A percentile compares a stretch with the other conserved stretches of the same genome.
Evolutionary conservation across 495 filamentous ascomycete genomes (phyloP).

Genomic region (Xylona heveae): DNA sequence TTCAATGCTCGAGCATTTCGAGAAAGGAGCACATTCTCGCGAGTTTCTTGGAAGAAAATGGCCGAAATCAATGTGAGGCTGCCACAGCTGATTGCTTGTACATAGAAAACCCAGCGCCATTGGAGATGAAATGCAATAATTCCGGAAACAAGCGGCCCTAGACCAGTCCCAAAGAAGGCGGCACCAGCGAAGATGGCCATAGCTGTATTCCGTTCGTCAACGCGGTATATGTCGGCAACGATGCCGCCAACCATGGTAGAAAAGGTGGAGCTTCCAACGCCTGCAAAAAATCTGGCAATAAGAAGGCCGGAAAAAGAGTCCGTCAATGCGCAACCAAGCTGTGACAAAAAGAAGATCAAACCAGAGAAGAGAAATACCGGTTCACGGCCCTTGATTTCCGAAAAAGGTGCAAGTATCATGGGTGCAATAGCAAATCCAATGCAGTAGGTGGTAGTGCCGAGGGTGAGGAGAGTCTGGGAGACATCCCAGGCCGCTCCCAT

Average conservation of each 20-base stretch:
- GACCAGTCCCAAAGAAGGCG: slow-evolving; percentile 61
- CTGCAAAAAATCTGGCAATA: slow-evolving; percentile 53
- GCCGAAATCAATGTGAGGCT: slow-evolving; percentile 33
- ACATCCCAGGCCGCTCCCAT: slow-evolving; percentile 42
- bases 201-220: slow-evolving; percentile 60
- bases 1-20: slow-evolving; percentile 58
- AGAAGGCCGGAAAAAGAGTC: slow-evolving; percentile 50
- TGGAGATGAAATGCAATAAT: slow-evolving; percentile 41
- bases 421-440: slow-evolving; percentile 67
- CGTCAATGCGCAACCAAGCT: slow-evolving; percentile 61
- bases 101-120: slow-evolving; percentile 86
- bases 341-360: slow-evolving; percentile 20
- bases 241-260: slow-evolving; percentile 87
- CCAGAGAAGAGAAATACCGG: neutral
- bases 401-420: slow-evolving; percentile 80
- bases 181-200: slow-evolving; percentile 71
- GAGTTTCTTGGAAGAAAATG: slow-evolving; percentile 59
- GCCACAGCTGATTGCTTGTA: slow-evolving; percentile 52
- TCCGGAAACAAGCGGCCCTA: slow-evolving; percentile 53
- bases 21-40: slow-evolving; percentile 62
- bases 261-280: slow-evolving; percentile 60
- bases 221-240: slow-evolving; percentile 70
- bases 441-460: slow-evolving; percentile 72
- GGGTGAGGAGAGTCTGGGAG: slow-evolving; percentile 37
- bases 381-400: slow-evolving; percentile 40